Base-by-base conservation (phyloP, 2,329 filamentous ascomycete species). In the Cryphonectria carpinicola region DNA sequence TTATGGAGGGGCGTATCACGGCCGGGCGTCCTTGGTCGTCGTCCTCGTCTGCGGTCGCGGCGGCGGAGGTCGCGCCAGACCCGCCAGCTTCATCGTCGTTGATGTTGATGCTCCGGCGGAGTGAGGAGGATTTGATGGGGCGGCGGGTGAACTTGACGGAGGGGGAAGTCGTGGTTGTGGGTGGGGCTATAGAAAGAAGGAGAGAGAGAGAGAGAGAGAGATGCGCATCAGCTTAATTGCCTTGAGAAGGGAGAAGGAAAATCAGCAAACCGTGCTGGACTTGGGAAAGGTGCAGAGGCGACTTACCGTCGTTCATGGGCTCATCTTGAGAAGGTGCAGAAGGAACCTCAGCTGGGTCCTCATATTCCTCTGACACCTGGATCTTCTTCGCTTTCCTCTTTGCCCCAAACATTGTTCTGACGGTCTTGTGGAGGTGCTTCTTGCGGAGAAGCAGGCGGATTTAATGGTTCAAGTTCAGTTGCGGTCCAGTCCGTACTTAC, bases 361-460 rank as follows among this genome's bases (percentile, higher is more conserved):
- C 90, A 4, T 93, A 89, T 17, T 90, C 89, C 61, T 93, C 92
- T 58, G 89, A 85, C 0, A 89, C 84, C 63, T 89, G 91, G 75
- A 97, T 92, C 77, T 94, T 92, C 74, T 93, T 91, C 63, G 93
- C 90, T 75, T 96, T 94, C 74, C 88, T 82, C 76, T 88, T 90
- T 1, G 84, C 80, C 4, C 82, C 83, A 70, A 90, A 90, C 7
- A 85, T 81, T 74, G 83, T 86, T 86, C 8, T 41, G 37, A n/a
- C 8, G 5, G 37, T 25, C 41, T 46, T 25, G 10, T 17, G 22
- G 10, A 39, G 11, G 3, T 41, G 25, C 35, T 41, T 62, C 19
- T 41, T 22, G 60, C 35, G 41, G 35, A 39, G 2, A 19, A 62
- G 13, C 19, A 19, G 19, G n/a, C 32, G 8, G 32, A n/a, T n/a